A percentile compares a stretch with the other conserved stretches of the same genome.
Evolutionary conservation across 2,329 filamentous ascomycete genomes (phyloP).

Genomic region (Didymosphaeria variabile): DNA sequence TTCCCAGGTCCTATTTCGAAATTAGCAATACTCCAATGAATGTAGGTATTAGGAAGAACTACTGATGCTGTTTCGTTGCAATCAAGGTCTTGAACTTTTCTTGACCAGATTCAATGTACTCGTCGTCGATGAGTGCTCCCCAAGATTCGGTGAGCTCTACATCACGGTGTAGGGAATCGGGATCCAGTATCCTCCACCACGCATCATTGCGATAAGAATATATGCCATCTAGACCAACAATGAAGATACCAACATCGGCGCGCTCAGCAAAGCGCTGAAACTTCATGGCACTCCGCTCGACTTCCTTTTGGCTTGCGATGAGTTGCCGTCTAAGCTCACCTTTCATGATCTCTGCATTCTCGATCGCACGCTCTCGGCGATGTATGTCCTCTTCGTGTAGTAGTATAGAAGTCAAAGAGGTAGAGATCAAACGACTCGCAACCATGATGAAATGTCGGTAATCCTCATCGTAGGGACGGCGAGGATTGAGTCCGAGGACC

Average conservation of each 20-base stretch:
- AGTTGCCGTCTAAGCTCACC: conserved; percentile 35
- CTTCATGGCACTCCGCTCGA: conserved; percentile 40
- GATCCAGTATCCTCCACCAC: conserved; percentile 35
- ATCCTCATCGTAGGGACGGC: conserved; percentile 49
- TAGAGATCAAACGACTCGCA: conserved; percentile 48
- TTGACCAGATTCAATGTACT: conserved; percentile 22
- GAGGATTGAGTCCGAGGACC: conserved; percentile 51
- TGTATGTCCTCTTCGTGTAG: conserved; percentile 50
- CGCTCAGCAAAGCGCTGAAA: conserved; percentile 53
- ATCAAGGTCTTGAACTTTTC: conserved; percentile 26
- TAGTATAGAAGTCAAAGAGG: conserved; percentile 51
- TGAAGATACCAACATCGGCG: conserved; percentile 54
- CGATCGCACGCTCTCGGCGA: conserved; percentile 45
- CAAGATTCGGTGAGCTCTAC: conserved; percentile 33
- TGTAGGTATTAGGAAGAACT: neutral
- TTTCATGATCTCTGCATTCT: conserved; percentile 46
- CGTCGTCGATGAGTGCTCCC: conserved; percentile 29
- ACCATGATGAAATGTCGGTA: conserved; percentile 52
- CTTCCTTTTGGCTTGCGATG: conserved; percentile 38
- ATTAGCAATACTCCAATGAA: neutral
- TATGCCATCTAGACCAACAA: conserved; percentile 44
- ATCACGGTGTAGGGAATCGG: conserved; percentile 40
- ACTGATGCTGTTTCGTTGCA: conserved; percentile 32
- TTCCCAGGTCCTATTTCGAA: conserved; percentile 47
- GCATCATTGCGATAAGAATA: conserved; percentile 53